Conservation (phyloP, 768 basidiomycete species). For the Antrodiella citrinella region DNA sequence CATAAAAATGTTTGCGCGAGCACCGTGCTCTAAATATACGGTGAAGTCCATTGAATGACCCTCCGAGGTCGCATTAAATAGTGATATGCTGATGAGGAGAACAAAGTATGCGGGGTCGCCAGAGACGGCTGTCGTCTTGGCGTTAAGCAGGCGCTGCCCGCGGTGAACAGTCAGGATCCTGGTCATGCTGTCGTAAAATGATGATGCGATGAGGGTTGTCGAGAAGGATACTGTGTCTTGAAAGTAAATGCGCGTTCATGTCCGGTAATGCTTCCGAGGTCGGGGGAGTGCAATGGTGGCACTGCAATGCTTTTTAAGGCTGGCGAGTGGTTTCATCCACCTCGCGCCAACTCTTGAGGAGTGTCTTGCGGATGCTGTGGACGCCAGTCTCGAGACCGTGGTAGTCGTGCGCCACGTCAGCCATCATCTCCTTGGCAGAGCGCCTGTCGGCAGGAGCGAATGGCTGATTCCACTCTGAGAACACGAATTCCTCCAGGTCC, state of each 20-base stretch:
- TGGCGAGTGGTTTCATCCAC: conserved; percentile 20
- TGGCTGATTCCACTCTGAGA: conserved; percentile 55
- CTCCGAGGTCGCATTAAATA: neutral
- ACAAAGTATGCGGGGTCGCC: neutral
- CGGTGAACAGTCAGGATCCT: neutral
- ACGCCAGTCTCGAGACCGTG: conserved; percentile 21
- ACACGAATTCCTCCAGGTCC: conserved; percentile 44
- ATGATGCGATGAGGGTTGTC: neutral
- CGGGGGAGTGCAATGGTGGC: neutral
- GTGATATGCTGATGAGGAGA: neutral
- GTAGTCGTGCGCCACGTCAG: conserved; percentile 29
- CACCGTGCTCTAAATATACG: neutral
- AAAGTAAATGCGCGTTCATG: neutral
- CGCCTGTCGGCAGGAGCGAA: conserved; percentile 60
- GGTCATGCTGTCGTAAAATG: neutral
- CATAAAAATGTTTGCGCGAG: neutral
- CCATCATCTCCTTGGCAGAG: conserved; percentile 44
- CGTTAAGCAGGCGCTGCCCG: neutral
- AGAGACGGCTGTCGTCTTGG: neutral
- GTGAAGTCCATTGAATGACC: neutral
- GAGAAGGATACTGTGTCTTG: neutral
- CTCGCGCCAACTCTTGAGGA: conserved; percentile 27
- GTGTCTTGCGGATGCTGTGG: conserved; percentile 22
- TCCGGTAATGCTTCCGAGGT: neutral
- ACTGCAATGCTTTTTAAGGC: neutral